These are phyloP conservation scores for Solanum piurae DNA, from an alignment of 257 asterid genomes.

Conservation along the genomic window DNA sequence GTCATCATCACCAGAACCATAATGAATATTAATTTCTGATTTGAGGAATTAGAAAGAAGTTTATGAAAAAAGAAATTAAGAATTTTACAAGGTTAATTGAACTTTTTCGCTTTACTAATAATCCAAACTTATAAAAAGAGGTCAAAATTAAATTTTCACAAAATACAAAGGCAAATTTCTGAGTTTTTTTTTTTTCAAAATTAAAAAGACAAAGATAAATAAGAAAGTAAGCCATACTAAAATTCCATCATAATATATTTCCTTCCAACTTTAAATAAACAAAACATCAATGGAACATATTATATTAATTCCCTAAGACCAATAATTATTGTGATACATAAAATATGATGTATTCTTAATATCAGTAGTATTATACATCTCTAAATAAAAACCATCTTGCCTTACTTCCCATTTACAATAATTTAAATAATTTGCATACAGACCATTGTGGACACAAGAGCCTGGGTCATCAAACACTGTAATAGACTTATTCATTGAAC, in stretches of 20 bases:
- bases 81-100: too few species aligned
- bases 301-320: background rate
- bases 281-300: background rate
- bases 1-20: too few species aligned
- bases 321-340: background rate
- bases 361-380: background rate
- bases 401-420: background rate
- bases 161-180: background rate
- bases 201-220: background rate
- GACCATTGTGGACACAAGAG: background rate
- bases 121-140: too few species aligned
- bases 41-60: too few species aligned
- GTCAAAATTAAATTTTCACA: background rate
- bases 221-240: background rate
- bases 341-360: background rate
- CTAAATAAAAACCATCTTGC: background rate
- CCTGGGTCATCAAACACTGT: background rate
- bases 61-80: too few species aligned
- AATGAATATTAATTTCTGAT: too few species aligned
- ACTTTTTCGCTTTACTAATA: too few species aligned
- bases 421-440: background rate
- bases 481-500: background rate
- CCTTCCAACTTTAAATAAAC: background rate
- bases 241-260: background rate
- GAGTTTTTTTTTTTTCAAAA: background rate